Percentiles rank a stretch among this genome's conserved stretches.
Evolutionary conservation across 1,284 basidiomycete species (phyloP).

Genomic region (Trichosporon coremiiforme): DNA sequence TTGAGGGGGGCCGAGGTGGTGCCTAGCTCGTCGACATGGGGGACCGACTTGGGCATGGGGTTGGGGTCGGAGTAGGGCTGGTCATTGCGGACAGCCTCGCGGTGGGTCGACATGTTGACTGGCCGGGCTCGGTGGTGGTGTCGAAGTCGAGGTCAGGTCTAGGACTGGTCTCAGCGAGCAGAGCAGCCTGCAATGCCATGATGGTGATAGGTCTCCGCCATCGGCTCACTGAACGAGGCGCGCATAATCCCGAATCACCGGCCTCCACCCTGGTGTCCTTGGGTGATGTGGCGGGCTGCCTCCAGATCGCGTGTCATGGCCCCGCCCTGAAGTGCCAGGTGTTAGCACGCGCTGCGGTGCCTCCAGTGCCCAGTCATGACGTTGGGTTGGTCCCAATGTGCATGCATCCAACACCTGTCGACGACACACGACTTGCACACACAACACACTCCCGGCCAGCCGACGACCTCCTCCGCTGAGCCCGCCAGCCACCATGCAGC

Average conservation of each 20-base stretch:
- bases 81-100: conserved; percentile 48
- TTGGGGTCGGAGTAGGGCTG: conserved; percentile 68
- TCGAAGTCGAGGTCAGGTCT: conserved; percentile 15
- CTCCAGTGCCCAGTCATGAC: conserved; percentile 4
- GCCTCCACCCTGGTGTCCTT: not conserved
- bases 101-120: conserved; percentile 41
- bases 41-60: conserved; percentile 71
- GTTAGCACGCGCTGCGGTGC: not conserved
- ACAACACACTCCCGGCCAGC: not conserved
- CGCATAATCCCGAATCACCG: conserved; percentile 21
- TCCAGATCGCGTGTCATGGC: conserved; percentile 8
- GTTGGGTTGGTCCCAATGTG: conserved; percentile 2
- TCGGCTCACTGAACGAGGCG: not conserved
- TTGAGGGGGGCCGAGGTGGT: conserved; percentile 91
- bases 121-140: conserved; percentile 13
- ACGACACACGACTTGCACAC: conserved; percentile 8
- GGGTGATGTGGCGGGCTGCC: conserved; percentile 11
- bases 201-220: conserved; percentile 17
- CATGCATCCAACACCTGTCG: not conserved
- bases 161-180: conserved; percentile 10
- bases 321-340: not conserved
- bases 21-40: conserved; percentile 88
- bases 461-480: not conserved
- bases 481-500: conserved; percentile 30
- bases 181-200: conserved; percentile 21